A percentile compares a stretch with the other conserved stretches of the same genome.
Conservation (phyloP, 371 early-diverging fungal species). For the Zancudomyces culisetae region DNA sequence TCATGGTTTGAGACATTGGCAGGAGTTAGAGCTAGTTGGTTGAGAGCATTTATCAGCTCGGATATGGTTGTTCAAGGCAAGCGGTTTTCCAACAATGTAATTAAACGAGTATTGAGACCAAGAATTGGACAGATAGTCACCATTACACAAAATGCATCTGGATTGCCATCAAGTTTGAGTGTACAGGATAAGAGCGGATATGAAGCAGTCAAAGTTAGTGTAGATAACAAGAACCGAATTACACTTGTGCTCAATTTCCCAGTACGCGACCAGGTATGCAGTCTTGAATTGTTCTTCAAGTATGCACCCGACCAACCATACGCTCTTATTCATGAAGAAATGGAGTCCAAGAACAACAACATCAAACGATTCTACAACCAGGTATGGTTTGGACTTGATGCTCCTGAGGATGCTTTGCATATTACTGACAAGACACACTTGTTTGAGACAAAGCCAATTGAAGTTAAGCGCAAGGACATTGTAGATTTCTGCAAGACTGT, state of each 20-base stretch:
- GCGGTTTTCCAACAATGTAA: conserved; percentile 54
- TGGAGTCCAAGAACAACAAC: conserved; percentile 82
- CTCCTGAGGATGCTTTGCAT: conserved; percentile 58
- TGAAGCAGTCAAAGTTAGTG: conserved; percentile 28
- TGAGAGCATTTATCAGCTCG: conserved; percentile 70
- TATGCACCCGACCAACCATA: conserved; percentile 66
- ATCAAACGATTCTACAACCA: conserved; percentile 84
- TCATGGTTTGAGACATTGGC: conserved; percentile 57
- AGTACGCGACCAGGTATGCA: conserved; percentile 33
- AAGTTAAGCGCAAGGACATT: conserved; percentile 14
- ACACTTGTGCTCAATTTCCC: conserved; percentile 56
- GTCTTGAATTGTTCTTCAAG: conserved; percentile 53
- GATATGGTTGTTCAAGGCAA: conserved; percentile 63
- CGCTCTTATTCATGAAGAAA: conserved; percentile 79
- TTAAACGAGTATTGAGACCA: conserved; percentile 60
- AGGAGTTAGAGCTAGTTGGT: conserved; percentile 57
- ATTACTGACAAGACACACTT: conserved; percentile 63
- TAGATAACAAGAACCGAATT: conserved; percentile 54
- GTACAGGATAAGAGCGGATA: conserved; percentile 2
- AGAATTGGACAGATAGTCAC: conserved; percentile 55
- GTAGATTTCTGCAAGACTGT: conserved; percentile 71
- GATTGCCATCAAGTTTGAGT: not conserved
- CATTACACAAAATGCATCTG: not conserved
- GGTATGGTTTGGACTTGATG: conserved; percentile 76
- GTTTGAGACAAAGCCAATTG: conserved; percentile 7